Evolutionary conservation across 2,329 filamentous ascomycete species (phyloP).

Genomic region (Aspergillus sp.): DNA sequence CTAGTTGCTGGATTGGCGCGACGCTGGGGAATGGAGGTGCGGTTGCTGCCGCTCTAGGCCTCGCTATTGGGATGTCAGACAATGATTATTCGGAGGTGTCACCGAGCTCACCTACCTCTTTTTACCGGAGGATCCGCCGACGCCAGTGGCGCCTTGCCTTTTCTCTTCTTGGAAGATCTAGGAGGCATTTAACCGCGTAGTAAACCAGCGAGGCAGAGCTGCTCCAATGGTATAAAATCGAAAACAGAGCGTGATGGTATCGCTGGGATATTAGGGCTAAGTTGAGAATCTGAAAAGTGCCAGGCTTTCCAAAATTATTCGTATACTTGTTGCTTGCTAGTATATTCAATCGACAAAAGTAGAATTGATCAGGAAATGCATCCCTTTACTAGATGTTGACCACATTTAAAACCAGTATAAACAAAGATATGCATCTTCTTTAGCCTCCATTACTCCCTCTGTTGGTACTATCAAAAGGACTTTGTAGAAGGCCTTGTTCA

Average conservation of each 20-base stretch:
- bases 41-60: background rate
- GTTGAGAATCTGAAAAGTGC: background rate
- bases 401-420: background rate
- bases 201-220: background rate
- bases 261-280: background rate
- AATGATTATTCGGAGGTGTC: background rate
- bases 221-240: background rate
- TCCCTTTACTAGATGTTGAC: background rate
- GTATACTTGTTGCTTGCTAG: background rate
- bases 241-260: background rate
- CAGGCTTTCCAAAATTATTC: background rate
- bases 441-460: background rate
- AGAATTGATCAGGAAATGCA: background rate
- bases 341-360: background rate
- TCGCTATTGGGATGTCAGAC: background rate
- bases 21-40: background rate
- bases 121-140: background rate
- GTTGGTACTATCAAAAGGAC: background rate
- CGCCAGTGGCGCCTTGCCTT: background rate
- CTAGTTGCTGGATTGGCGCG: conserved; percentile 2
- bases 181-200: background rate
- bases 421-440: background rate
- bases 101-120: background rate
- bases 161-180: background rate
- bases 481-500: background rate